A percentile compares a stretch with the other conserved stretches of the same genome.
phyloP scores from a whole-genome alignment of 2,329 filamentous ascomycete species.

The Phialophora tarda region DNA sequence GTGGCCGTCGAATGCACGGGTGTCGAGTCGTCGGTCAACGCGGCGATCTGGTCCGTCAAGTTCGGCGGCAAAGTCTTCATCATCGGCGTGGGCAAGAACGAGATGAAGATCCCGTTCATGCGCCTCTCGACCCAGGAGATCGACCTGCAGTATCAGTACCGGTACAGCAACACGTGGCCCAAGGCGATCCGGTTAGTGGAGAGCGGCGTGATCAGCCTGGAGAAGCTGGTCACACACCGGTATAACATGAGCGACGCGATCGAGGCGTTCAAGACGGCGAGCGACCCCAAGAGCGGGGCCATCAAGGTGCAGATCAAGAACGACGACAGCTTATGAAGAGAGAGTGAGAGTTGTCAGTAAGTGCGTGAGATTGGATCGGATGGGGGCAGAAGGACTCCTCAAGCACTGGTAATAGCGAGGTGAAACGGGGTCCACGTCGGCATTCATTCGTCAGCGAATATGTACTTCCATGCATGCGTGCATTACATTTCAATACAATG shows the following conservation, averaged over 20 bases:
- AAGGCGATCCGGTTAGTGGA: conserved; percentile 85
- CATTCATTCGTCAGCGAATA: background rate
- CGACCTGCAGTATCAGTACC: conserved; percentile 94
- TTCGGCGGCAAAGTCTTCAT: conserved; percentile 98
- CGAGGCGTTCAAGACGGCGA: conserved; percentile 86
- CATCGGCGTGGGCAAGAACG: conserved; percentile 92
- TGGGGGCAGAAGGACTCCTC: background rate
- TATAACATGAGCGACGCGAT: conserved; percentile 85
- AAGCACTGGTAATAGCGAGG: background rate
- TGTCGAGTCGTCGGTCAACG: conserved; percentile 83
- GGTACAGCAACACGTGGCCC: conserved; percentile 96
- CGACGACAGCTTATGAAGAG: conserved; percentile 38
- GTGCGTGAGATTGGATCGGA: background rate
- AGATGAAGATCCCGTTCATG: conserved; percentile 97
- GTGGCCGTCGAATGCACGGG: conserved; percentile 92
- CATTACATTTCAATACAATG: background rate
- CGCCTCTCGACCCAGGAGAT: conserved; percentile 86
- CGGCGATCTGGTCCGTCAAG: conserved; percentile 87
- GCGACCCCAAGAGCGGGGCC: conserved; percentile 87
- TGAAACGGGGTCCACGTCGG: background rate
- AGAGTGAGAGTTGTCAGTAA: background rate
- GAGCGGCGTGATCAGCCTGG: conserved; percentile 81
- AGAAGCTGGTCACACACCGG: conserved; percentile 83
- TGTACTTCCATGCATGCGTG: no score
- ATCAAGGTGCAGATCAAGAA: conserved; percentile 96